Conservation (phyloP, 225 moss, liverwort and hornwort genomes). For the Physcomitrium patens region DNA sequence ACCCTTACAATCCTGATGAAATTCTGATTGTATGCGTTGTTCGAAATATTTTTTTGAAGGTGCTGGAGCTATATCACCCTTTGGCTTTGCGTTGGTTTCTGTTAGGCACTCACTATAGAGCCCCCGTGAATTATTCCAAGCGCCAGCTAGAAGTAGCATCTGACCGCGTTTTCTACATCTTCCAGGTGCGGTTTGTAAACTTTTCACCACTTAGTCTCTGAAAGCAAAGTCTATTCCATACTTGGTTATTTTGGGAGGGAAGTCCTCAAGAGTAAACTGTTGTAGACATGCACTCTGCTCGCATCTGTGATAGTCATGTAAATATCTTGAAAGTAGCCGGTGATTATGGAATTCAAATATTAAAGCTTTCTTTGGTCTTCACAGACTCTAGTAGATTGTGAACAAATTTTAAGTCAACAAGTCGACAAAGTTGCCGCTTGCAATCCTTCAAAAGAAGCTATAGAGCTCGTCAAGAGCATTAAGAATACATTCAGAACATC, state of each 20-base stretch:
- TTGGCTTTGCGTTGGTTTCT: slow-evolving; percentile 96
- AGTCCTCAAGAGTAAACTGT: not conserved
- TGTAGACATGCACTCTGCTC: not conserved
- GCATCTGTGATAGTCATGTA: not conserved
- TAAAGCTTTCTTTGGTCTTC: slow-evolving; percentile 20
- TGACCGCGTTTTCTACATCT: slow-evolving; percentile 89
- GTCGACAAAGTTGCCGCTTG: slow-evolving; percentile 33
- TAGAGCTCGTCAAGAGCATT: slow-evolving; percentile 50
- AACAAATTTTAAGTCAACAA: slow-evolving; percentile 50
- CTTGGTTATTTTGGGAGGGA: not conserved
- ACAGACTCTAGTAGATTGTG: slow-evolving; percentile 78
- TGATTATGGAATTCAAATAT: slow-evolving; percentile 3
- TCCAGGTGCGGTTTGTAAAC: slow-evolving; percentile 58
- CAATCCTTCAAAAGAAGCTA: slow-evolving; percentile 65
- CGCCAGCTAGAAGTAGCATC: slow-evolving; percentile 85
- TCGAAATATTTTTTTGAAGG: slow-evolving; percentile 50
- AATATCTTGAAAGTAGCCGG: not conserved
- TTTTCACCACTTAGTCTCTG: slow-evolving; percentile 14
- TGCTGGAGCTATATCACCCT: slow-evolving; percentile 82
- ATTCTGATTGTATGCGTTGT: slow-evolving; percentile 12
- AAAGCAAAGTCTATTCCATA: slow-evolving; percentile 6
- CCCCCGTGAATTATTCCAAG: slow-evolving; percentile 90
- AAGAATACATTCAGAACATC: slow-evolving; percentile 57
- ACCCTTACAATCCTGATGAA: not conserved
- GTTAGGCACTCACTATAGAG: slow-evolving; percentile 92